Percentiles rank a stretch among this genome's conserved stretches.
These are phyloP conservation scores for Macrotyloma uniflorum DNA, from an alignment of 306 rosid species.

Conservation along the genomic window DNA sequence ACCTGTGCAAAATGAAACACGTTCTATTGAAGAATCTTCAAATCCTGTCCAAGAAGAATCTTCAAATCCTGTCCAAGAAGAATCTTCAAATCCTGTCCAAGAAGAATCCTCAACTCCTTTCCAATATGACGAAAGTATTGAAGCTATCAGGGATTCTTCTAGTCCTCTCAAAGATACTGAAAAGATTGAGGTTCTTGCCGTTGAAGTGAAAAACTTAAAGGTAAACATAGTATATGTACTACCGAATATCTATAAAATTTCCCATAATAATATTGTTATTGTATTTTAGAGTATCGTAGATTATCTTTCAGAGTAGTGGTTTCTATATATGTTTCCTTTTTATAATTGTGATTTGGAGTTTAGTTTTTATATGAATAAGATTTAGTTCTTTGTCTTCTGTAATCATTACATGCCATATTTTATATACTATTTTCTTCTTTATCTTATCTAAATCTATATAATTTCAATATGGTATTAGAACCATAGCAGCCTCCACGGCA, in stretches of 20 bases:
- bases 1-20: slow-evolving; percentile 51
- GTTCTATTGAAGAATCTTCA: too few species aligned
- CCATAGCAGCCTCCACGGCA: neutral
- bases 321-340: slow-evolving; percentile 4
- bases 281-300: neutral
- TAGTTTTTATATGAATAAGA: neutral
- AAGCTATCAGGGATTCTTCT: slow-evolving; percentile 46
- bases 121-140: slow-evolving; percentile 43
- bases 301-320: slow-evolving; percentile 19
- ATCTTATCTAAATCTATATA: neutral
- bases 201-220: slow-evolving; percentile 64
- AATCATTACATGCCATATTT: neutral
- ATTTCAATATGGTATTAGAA: slow-evolving; percentile 3
- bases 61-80: slow-evolving; percentile 39
- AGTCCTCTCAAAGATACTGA: slow-evolving; percentile 48
- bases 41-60: slow-evolving; percentile 38
- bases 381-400: slow-evolving; percentile 9
- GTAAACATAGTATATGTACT: slow-evolving; percentile 44
- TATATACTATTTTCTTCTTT: neutral
- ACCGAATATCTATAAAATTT: neutral
- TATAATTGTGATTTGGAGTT: slow-evolving; percentile 4
- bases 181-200: slow-evolving; percentile 54
- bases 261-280: neutral
- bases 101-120: slow-evolving; percentile 49
- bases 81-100: slow-evolving; percentile 35